These are phyloP conservation scores for Podaxis pistillaris DNA, from an alignment of 768 basidiomycete genomes.

Conservation along the genomic window DNA sequence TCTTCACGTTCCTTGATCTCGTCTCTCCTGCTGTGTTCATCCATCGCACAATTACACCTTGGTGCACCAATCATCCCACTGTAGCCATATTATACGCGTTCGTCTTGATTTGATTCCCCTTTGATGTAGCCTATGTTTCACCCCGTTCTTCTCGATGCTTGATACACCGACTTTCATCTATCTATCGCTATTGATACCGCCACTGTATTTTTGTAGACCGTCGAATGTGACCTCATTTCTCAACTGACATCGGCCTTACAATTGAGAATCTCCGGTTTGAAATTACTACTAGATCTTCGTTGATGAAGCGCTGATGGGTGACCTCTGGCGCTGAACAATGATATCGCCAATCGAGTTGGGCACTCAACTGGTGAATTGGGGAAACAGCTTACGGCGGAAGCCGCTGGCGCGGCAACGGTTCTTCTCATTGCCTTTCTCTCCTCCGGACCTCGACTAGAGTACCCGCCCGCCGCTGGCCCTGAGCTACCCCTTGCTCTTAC, in stretches of 20 bases:
- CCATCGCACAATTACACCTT: not conserved
- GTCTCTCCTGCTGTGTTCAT: not conserved
- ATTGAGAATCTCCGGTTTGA: too few species aligned
- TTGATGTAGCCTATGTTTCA: constrained; percentile 12
- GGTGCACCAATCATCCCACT: constrained; percentile 1
- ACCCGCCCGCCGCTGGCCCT: too few species aligned
- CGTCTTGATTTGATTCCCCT: not conserved
- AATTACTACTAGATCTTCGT: too few species aligned
- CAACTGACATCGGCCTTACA: not conserved
- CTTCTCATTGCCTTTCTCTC: too few species aligned
- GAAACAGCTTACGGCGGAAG: too few species aligned
- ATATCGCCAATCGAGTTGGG: too few species aligned
- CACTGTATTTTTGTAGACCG: constrained; percentile 9
- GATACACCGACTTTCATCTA: constrained; percentile 3
- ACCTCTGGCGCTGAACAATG: too few species aligned
- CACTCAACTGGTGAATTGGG: too few species aligned
- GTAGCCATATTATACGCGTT: constrained; percentile 13
- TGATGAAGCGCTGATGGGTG: too few species aligned
- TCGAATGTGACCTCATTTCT: not conserved
- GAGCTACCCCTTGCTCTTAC: too few species aligned
- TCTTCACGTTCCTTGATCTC: not conserved
- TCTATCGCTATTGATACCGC: constrained; percentile 11
- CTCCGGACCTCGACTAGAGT: too few species aligned
- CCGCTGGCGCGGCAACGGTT: too few species aligned
- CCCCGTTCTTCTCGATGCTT: not conserved